Evolutionary conservation across 2,329 filamentous ascomycete genomes (phyloP).

Genomic region (Colletotrichum viniferum): DNA sequence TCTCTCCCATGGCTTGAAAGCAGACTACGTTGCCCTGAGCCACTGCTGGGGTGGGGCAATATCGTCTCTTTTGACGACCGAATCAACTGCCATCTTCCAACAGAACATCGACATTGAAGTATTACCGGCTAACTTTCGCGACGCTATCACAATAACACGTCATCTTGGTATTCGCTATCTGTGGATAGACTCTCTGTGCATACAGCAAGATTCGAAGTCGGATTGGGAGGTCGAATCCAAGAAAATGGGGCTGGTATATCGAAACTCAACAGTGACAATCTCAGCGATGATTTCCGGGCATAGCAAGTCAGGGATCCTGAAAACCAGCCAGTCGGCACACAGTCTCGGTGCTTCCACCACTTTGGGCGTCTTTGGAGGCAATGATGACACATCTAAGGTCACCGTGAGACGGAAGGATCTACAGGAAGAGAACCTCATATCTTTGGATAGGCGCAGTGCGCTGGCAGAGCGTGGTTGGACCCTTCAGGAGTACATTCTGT

Average conservation of each 20-base stretch:
- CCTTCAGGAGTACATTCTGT: not conserved
- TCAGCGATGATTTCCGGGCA: not conserved
- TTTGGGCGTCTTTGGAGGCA: not conserved
- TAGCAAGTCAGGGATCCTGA: not conserved
- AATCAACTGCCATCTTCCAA: not conserved
- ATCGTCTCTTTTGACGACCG: not conserved
- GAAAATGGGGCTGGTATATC: conserved; percentile 12
- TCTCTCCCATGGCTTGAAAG: not conserved
- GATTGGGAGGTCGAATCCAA: conserved; percentile 20
- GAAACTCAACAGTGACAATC: not conserved
- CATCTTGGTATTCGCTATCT: conserved; percentile 20
- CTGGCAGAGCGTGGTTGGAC: not conserved
- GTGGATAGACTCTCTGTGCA: conserved; percentile 25
- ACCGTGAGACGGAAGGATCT: not conserved
- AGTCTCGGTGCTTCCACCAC: not conserved
- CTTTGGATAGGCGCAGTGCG: not conserved
- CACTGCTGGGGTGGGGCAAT: conserved; percentile 23
- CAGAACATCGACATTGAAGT: not conserved
- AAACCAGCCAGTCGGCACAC: not conserved
- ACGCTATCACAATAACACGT: conserved; percentile 12
- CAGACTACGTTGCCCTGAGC: conserved; percentile 20
- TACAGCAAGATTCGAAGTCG: conserved; percentile 21
- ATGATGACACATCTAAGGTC: not conserved
- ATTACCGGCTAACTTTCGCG: not conserved
- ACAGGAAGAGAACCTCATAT: not conserved